Conservation (phyloP, 345 rosid genomes). For the Abelmoschus esculentus region DNA sequence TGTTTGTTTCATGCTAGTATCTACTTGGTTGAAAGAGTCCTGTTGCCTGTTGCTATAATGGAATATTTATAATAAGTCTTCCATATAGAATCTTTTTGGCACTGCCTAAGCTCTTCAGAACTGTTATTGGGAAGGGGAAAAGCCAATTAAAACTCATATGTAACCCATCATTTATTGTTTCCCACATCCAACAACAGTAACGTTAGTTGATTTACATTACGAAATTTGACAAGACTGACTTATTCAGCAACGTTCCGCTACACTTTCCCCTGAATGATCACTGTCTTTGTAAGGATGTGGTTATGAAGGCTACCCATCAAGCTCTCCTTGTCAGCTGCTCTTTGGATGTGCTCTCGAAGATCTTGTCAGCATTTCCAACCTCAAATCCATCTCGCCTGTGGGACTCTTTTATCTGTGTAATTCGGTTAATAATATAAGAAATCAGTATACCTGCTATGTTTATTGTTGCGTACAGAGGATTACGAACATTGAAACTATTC, state of each 20-base stretch:
- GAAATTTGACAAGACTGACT: background rate
- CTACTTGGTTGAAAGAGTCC: background rate
- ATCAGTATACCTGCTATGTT: background rate
- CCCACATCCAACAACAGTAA: background rate
- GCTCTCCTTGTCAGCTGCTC: slow-evolving; percentile 58
- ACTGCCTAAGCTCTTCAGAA: background rate
- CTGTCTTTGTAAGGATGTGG: background rate
- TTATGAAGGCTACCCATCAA: slow-evolving; percentile 17
- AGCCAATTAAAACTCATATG: background rate
- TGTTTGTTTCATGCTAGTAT: background rate
- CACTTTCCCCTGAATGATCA: no score
- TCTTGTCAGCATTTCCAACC: slow-evolving; percentile 95
- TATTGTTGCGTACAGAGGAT: background rate
- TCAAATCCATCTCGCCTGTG: slow-evolving; percentile 84
- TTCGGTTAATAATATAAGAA: slow-evolving; percentile 1
- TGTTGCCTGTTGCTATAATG: background rate
- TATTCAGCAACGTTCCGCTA: no score
- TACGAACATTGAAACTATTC: background rate
- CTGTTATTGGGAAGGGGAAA: no score
- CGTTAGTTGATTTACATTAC: background rate
- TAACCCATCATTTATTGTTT: background rate
- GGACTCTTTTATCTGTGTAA: slow-evolving; percentile 51
- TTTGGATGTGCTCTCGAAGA: slow-evolving; percentile 77
- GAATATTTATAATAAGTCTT: background rate
- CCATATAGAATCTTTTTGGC: background rate